A percentile compares a stretch with the other conserved stretches of the same genome.
phyloP scores from a whole-genome alignment of 768 basidiomycete genomes.

The Podaxis carcinomalis region DNA sequence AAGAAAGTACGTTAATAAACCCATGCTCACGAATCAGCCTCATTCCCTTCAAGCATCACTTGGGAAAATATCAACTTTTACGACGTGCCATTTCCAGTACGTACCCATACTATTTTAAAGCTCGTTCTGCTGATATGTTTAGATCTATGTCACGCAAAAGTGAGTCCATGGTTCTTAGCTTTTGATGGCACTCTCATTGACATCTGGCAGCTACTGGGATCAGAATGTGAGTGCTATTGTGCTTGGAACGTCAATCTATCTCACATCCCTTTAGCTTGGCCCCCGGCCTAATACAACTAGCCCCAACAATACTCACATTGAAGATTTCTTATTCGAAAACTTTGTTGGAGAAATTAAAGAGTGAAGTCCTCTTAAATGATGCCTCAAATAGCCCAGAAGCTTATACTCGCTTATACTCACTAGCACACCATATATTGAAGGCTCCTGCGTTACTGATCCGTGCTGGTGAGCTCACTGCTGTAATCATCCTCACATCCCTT shows the following conservation, averaged over 20 bases:
- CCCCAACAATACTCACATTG: constrained; percentile 49
- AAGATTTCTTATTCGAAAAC: constrained; percentile 51
- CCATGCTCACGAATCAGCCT: not conserved
- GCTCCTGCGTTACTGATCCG: constrained; percentile 53
- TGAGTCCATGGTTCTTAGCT: constrained; percentile 20
- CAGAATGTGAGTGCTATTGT: constrained; percentile 36
- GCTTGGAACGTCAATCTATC: not conserved
- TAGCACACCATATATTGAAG: constrained; percentile 48
- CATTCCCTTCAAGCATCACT: constrained; percentile 36
- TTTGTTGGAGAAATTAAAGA: constrained; percentile 51
- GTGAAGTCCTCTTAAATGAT: constrained; percentile 19
- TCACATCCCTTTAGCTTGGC: constrained; percentile 25
- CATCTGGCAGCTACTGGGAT: constrained; percentile 51
- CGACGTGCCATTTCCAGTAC: constrained; percentile 52
- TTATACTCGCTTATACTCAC: not conserved
- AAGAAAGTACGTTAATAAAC: constrained; percentile 37
- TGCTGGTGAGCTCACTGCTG: constrained; percentile 38
- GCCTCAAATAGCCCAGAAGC: not conserved
- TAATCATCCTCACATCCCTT: not conserved
- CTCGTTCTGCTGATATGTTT: not conserved
- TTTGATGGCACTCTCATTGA: not conserved
- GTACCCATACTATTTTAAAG: constrained; percentile 11
- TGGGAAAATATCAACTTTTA: constrained; percentile 53
- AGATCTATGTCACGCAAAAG: constrained; percentile 67
- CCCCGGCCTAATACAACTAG: constrained; percentile 39